A percentile compares a stretch with the other conserved stretches of the same genome.
These are phyloP conservation scores for Geoglossum glabrum DNA, from an alignment of 495 filamentous ascomycete genomes.

Conservation along the genomic window DNA sequence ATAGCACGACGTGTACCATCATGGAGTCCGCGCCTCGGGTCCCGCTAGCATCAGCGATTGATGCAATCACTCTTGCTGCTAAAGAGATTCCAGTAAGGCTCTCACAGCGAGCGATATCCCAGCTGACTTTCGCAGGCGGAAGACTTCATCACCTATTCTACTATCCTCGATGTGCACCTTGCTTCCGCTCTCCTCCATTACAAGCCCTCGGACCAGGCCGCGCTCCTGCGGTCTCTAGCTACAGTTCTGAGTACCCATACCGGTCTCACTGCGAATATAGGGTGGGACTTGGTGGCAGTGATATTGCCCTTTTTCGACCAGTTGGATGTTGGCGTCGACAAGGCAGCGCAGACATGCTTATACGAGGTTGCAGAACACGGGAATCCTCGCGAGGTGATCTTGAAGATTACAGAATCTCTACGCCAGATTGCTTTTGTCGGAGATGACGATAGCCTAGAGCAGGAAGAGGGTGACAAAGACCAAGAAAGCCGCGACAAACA, in stretches of 20 bases:
- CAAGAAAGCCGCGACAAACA: constrained; percentile 9
- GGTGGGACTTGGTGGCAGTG: constrained; percentile 85
- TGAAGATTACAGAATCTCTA: constrained; percentile 66
- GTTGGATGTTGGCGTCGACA: background rate
- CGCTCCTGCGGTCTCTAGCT: constrained; percentile 56
- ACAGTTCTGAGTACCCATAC: constrained; percentile 56
- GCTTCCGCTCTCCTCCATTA: constrained; percentile 18
- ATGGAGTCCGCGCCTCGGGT: background rate
- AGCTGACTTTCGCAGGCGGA: constrained; percentile 37
- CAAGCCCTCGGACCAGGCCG: constrained; percentile 12
- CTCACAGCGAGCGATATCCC: background rate
- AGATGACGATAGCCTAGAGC: constrained; percentile 28
- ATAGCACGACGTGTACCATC: background rate
- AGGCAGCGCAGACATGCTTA: constrained; percentile 30
- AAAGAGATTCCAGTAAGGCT: background rate
- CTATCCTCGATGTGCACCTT: constrained; percentile 69
- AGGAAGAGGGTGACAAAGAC: constrained; percentile 19
- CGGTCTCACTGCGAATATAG: constrained; percentile 70
- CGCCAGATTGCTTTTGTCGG: constrained; percentile 29
- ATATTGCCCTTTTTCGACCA: constrained; percentile 44
- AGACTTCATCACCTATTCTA: constrained; percentile 76
- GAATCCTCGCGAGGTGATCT: constrained; percentile 82
- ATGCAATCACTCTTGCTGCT: background rate
- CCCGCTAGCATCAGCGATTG: background rate
- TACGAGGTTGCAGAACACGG: constrained; percentile 61